Percentiles rank a stretch among this genome's conserved stretches.
phyloP scores from a whole-genome alignment of 768 basidiomycete species.

The Tricholoma bakamatsutake region DNA sequence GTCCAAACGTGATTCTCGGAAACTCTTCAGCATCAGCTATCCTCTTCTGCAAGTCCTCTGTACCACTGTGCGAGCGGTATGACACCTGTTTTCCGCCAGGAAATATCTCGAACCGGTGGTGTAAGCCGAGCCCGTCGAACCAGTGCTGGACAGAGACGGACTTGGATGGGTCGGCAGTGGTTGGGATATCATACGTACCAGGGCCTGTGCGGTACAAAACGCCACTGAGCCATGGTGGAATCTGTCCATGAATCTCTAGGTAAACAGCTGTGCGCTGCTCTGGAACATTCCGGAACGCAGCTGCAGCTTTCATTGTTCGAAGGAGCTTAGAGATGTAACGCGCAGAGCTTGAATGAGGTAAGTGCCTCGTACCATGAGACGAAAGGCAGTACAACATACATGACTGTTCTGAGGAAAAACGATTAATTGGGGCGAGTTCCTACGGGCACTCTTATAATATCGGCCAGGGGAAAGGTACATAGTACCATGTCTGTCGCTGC shows the following conservation, averaged over 20 bases:
- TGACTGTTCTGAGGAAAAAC: too few species aligned
- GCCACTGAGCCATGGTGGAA: background rate
- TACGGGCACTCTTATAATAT: too few species aligned
- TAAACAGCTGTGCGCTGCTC: background rate
- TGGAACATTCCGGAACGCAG: background rate
- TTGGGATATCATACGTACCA: background rate
- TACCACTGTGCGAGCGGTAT: background rate
- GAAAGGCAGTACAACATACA: too few species aligned
- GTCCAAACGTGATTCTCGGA: background rate
- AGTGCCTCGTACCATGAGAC: too few species aligned
- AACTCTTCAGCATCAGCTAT: background rate
- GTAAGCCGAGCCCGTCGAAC: background rate
- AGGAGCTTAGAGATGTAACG: too few species aligned
- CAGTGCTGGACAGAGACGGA: background rate
- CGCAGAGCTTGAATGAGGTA: too few species aligned
- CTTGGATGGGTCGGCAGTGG: background rate
- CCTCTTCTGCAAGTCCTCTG: background rate
- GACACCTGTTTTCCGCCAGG: background rate
- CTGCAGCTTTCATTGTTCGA: too few species aligned
- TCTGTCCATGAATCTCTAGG: background rate
- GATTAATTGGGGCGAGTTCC: too few species aligned
- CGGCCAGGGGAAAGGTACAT: too few species aligned
- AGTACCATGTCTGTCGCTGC: too few species aligned
- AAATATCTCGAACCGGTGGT: background rate
- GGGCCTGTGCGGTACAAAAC: background rate